A percentile compares a stretch with the other conserved stretches of the same genome.
These are phyloP conservation scores for Elsinoe perseae DNA, from an alignment of 2,329 filamentous ascomycete species.

Conservation along the genomic window DNA sequence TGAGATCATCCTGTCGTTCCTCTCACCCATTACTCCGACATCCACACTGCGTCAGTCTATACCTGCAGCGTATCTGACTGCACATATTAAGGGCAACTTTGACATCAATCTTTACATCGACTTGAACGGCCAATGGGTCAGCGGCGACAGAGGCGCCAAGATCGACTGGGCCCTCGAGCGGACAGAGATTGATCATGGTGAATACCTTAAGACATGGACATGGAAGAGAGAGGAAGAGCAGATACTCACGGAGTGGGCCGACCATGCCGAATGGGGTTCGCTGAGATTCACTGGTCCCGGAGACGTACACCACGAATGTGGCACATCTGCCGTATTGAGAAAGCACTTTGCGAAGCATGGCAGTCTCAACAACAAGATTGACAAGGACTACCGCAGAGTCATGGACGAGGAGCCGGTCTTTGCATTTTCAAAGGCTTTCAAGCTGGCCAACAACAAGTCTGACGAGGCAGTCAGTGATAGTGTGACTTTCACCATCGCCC, in stretches of 20 bases:
- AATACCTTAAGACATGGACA: slow-evolving; percentile 55
- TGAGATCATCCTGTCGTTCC: slow-evolving; percentile 56
- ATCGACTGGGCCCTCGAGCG: slow-evolving; percentile 60
- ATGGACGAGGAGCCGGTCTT: slow-evolving; percentile 46
- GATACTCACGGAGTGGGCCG: slow-evolving; percentile 64
- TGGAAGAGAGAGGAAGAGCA: slow-evolving; percentile 54
- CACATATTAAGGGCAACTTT: slow-evolving; percentile 60
- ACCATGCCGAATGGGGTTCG: slow-evolving; percentile 77
- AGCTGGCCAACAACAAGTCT: slow-evolving; percentile 39
- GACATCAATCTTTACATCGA: slow-evolving; percentile 43
- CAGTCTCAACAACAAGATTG: slow-evolving; percentile 50
- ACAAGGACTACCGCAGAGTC: slow-evolving; percentile 45
- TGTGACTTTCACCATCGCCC: slow-evolving; percentile 62
- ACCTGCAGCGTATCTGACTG: slow-evolving; percentile 70
- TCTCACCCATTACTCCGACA: slow-evolving; percentile 73
- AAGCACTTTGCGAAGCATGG: slow-evolving; percentile 62
- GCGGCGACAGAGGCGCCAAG: slow-evolving; percentile 59
- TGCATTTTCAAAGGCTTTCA: slow-evolving; percentile 39
- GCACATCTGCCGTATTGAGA: slow-evolving; percentile 58
- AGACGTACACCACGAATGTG: slow-evolving; percentile 61
- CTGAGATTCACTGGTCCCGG: slow-evolving; percentile 67
- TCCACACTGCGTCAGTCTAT: slow-evolving; percentile 73
- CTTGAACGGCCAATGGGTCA: slow-evolving; percentile 64
- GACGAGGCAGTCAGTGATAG: slow-evolving; percentile 25
- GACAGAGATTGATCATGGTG: slow-evolving; percentile 31